Percentiles rank a stretch among this genome's conserved stretches.
Conservation (phyloP, 2,329 filamentous ascomycete genomes). For the Periconia sp. region DNA sequence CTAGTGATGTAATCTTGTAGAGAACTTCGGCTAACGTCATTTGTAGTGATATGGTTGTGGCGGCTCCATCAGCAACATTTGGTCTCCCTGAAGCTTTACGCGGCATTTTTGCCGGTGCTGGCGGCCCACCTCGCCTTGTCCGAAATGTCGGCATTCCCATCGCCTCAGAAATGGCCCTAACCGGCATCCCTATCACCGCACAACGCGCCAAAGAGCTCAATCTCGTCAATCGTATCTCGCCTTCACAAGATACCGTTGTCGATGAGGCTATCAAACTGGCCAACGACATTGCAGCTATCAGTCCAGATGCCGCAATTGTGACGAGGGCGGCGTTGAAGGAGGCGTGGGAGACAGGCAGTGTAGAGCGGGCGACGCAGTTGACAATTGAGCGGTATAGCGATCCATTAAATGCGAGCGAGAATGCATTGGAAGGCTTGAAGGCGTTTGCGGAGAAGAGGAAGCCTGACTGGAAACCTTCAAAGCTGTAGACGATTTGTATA, state of each 20-base stretch:
- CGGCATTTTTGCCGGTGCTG: conserved; percentile 61
- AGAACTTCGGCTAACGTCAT: conserved; percentile 12
- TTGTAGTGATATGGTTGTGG: conserved; percentile 59
- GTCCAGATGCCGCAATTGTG: conserved; percentile 46
- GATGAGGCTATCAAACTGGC: conserved; percentile 46
- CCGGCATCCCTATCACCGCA: conserved; percentile 54
- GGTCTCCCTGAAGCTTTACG: conserved; percentile 61
- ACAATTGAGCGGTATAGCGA: conserved; percentile 51
- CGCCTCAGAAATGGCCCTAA: conserved; percentile 58
- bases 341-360: conserved; percentile 41
- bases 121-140: conserved; percentile 59
- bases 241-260: conserved; percentile 41
- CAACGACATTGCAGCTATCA: conserved; percentile 41
- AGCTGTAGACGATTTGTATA: no score
- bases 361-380: conserved; percentile 49
- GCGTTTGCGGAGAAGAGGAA: conserved; percentile 60
- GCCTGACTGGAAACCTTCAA: conserved; percentile 57
- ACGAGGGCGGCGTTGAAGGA: conserved; percentile 43
- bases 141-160: conserved; percentile 56
- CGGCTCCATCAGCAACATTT: conserved; percentile 58
- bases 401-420: conserved; percentile 52
- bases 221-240: conserved; percentile 49
- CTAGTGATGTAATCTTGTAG: no score
- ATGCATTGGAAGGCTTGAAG: conserved; percentile 56
- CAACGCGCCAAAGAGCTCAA: conserved; percentile 52